phyloP scores from a whole-genome alignment of 2,329 filamentous ascomycete species.

The Myotisia sp. region DNA sequence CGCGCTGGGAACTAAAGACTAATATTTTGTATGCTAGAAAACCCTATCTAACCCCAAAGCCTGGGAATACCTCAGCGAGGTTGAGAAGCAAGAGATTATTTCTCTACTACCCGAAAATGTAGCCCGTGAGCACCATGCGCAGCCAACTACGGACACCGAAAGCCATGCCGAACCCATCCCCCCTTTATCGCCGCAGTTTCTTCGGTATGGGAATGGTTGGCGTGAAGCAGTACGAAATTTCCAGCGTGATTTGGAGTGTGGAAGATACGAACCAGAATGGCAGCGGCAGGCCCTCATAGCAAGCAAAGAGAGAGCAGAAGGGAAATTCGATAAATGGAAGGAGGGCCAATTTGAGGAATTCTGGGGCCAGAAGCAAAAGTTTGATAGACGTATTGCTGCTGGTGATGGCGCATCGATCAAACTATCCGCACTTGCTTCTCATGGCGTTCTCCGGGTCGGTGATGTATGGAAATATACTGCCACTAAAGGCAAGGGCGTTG shows the following conservation, averaged over 20 bases:
- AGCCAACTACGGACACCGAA: constrained; percentile 17
- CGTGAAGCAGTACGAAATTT: constrained; percentile 41
- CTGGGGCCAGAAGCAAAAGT: constrained; percentile 43
- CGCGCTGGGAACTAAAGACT: not conserved
- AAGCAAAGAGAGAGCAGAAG: constrained; percentile 36
- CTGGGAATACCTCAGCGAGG: constrained; percentile 29
- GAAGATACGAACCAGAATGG: constrained; percentile 45
- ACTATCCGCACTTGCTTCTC: constrained; percentile 22
- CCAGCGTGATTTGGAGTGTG: constrained; percentile 41
- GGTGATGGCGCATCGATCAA: constrained; percentile 31
- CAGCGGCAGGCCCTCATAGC: constrained; percentile 41
- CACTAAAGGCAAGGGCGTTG: constrained; percentile 11
- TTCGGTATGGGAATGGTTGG: constrained; percentile 36
- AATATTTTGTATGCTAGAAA: too few species aligned
- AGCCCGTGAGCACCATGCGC: constrained; percentile 22
- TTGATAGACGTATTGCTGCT: constrained; percentile 21
- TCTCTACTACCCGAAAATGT: constrained; percentile 29
- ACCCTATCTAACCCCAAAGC: constrained; percentile 27
- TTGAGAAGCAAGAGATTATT: constrained; percentile 29
- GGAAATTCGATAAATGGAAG: constrained; percentile 45
- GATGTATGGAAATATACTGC: constrained; percentile 30
- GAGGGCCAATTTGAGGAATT: constrained; percentile 40
- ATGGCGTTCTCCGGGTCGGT: constrained; percentile 24
- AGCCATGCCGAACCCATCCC: constrained; percentile 21
- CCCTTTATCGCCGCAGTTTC: constrained; percentile 27